Percentiles rank a stretch among this genome's conserved stretches.
Conservation (phyloP, 2,329 filamentous ascomycete genomes). For the Colletotrichum simmondsii region DNA sequence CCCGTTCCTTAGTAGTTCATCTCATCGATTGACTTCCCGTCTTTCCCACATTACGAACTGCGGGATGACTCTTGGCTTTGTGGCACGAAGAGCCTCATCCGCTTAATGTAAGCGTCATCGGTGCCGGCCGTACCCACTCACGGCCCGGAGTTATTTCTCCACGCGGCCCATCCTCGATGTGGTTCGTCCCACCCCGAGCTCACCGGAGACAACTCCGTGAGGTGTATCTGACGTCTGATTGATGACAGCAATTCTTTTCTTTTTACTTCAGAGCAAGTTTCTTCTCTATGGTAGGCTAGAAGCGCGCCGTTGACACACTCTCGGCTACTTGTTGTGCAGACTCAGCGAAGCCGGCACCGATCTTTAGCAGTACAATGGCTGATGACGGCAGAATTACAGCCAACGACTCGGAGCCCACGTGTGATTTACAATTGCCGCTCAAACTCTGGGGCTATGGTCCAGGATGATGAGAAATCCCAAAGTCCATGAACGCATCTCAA, state of each 20-base stretch:
- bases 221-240: conserved; percentile 15
- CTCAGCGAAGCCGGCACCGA: neutral
- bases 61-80: neutral
- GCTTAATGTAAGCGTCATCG: conserved; percentile 28
- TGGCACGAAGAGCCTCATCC: neutral
- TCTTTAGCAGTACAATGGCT: neutral
- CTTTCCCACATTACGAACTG: neutral
- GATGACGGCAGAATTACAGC: conserved; percentile 32
- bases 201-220: conserved; percentile 21
- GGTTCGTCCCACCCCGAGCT: neutral
- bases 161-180: neutral
- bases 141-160: neutral
- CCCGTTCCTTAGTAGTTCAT: neutral
- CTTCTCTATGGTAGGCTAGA: neutral
- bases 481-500: neutral
- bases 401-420: conserved; percentile 17
- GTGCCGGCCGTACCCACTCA: neutral
- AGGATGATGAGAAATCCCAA: neutral
- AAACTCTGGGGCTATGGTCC: neutral
- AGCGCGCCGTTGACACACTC: neutral
- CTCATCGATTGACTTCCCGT: neutral
- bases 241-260: neutral
- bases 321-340: too few relatives aligned
- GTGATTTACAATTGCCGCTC: neutral
- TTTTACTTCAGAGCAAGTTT: neutral